phyloP scores from a whole-genome alignment of 2,329 filamentous ascomycete species.

The Elsinoe batatas region DNA sequence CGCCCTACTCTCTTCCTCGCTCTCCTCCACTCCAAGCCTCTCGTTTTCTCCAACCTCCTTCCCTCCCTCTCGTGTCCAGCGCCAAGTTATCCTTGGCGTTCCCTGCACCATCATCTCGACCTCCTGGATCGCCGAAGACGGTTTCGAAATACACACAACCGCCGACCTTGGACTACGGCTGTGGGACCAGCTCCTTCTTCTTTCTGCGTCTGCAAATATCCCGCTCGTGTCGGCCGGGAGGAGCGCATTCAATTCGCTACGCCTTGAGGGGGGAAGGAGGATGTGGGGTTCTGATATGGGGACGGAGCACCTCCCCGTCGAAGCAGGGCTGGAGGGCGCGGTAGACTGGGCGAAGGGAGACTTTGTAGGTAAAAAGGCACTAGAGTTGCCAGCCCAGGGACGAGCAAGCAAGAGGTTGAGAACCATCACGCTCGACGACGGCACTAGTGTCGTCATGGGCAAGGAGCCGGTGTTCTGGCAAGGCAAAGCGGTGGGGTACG shows the following conservation, averaged over 20 bases:
- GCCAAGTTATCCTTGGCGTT: slow-evolving; percentile 42
- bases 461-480: slow-evolving; percentile 51
- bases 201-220: slow-evolving; percentile 43
- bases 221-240: slow-evolving; percentile 51
- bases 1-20: slow-evolving; percentile 39
- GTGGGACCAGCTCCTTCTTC: slow-evolving; percentile 47
- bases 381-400: slow-evolving; percentile 34
- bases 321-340: slow-evolving; percentile 46
- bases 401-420: slow-evolving; percentile 31
- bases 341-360: slow-evolving; percentile 39
- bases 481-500: slow-evolving; percentile 43
- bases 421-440: slow-evolving; percentile 48
- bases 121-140: slow-evolving; percentile 52
- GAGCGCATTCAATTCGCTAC: slow-evolving; percentile 47
- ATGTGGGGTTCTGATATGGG: slow-evolving; percentile 50
- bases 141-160: slow-evolving; percentile 54
- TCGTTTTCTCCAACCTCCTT: slow-evolving; percentile 36
- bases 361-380: slow-evolving; percentile 44
- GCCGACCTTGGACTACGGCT: slow-evolving; percentile 49
- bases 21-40: slow-evolving; percentile 32
- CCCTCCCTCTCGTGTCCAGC: slow-evolving; percentile 43
- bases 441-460: slow-evolving; percentile 47
- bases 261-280: slow-evolving; percentile 51
- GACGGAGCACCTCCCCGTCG: slow-evolving; percentile 51
- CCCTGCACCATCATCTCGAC: slow-evolving; percentile 48